phyloP scores from a whole-genome alignment of 192 early-diverging fungal genomes.

The Helicostylum pulchrum region DNA sequence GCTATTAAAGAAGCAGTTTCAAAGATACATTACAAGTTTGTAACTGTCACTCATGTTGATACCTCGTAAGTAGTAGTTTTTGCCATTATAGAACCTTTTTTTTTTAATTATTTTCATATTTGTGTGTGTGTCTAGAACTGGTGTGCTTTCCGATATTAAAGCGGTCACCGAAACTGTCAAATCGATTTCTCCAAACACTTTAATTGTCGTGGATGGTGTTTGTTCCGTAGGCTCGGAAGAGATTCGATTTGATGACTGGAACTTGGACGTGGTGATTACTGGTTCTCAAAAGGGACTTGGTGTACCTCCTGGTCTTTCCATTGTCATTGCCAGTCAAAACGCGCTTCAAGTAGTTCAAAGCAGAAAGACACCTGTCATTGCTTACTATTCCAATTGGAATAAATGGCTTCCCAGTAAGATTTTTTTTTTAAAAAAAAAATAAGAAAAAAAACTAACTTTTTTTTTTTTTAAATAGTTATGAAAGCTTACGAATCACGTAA shows the following conservation, averaged over 20 bases:
- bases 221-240: slow-evolving; percentile 94
- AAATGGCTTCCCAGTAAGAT: slow-evolving; percentile 81
- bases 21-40: slow-evolving; percentile 71
- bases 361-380: slow-evolving; percentile 75
- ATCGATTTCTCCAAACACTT: slow-evolving; percentile 75
- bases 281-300: slow-evolving; percentile 96
- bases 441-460: background rate
- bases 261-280: slow-evolving; percentile 87
- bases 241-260: slow-evolving; percentile 90
- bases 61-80: slow-evolving; percentile 72
- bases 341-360: slow-evolving; percentile 63
- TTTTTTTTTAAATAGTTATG: slow-evolving; percentile 61
- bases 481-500: slow-evolving; percentile 90
- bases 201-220: slow-evolving; percentile 93
- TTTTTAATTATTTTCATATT: background rate
- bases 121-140: slow-evolving; percentile 43
- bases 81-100: background rate
- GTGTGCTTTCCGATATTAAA: slow-evolving; percentile 83
- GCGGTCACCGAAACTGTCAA: slow-evolving; percentile 71
- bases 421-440: background rate
- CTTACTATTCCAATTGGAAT: slow-evolving; percentile 89
- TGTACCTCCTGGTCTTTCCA: slow-evolving; percentile 89
- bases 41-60: slow-evolving; percentile 94
- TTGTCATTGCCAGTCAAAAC: slow-evolving; percentile 79
- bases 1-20: slow-evolving; percentile 65